Conservation (phyloP, 257 asterid species). For the Perilla frutescens region DNA sequence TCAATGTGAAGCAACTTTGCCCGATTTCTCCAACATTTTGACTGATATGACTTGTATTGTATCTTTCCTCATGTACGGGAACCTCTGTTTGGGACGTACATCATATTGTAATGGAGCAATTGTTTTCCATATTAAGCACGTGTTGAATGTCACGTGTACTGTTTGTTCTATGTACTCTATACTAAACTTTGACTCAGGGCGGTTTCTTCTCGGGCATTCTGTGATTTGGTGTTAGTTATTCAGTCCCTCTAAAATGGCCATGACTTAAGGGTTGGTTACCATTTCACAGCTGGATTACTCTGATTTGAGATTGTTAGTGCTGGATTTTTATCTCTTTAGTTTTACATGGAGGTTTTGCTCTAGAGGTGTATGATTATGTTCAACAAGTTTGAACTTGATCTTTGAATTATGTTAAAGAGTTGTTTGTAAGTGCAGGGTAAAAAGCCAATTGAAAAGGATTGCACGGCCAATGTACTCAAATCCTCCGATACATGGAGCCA, state of each 20-base stretch:
- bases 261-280: background rate
- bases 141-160: background rate
- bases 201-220: background rate
- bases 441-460: slow-evolving; percentile 89
- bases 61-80: background rate
- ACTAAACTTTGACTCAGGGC: background rate
- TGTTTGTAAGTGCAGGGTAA: slow-evolving; percentile 62
- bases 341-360: background rate
- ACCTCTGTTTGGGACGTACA: background rate
- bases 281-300: too few species aligned
- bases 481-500: slow-evolving; percentile 97
- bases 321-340: background rate
- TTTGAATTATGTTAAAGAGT: slow-evolving; percentile 6
- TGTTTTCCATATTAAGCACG: background rate
- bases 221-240: background rate
- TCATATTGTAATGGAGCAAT: background rate
- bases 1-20: slow-evolving; percentile 1
- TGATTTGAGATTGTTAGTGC: background rate
- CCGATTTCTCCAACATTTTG: background rate
- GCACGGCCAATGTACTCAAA: slow-evolving; percentile 99
- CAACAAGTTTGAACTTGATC: background rate
- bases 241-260: background rate
- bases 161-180: background rate
- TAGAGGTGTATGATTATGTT: background rate
- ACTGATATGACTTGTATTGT: background rate